Percentiles rank a stretch among this genome's conserved stretches.
These are phyloP conservation scores for Bipolaris victoriae DNA, from an alignment of 2,329 filamentous ascomycete genomes.

Conservation along the genomic window DNA sequence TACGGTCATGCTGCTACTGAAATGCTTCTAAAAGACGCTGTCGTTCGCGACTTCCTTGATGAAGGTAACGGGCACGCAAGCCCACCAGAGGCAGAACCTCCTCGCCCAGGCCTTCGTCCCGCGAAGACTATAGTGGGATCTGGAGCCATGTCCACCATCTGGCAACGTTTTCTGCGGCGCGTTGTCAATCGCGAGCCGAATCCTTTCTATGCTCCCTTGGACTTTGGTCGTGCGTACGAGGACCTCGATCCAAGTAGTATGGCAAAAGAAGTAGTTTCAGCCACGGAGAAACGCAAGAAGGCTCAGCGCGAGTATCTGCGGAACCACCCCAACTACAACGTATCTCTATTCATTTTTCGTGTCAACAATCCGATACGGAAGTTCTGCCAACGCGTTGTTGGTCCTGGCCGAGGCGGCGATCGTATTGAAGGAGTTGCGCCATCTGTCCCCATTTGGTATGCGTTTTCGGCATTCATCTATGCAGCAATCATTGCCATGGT, in stretches of 20 bases:
- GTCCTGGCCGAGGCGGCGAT: constrained; percentile 84
- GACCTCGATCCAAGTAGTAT: constrained; percentile 83
- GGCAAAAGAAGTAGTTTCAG: constrained; percentile 87
- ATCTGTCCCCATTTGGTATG: constrained; percentile 88
- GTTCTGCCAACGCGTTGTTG: constrained; percentile 87
- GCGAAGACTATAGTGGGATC: constrained; percentile 58
- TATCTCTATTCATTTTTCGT: constrained; percentile 83
- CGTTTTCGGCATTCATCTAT: constrained; percentile 93
- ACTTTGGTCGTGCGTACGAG: constrained; percentile 73
- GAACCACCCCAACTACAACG: constrained; percentile 89
- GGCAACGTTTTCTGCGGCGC: constrained; percentile 64
- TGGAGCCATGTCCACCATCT: constrained; percentile 65
- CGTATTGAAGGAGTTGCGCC: constrained; percentile 89
- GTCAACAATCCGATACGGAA: constrained; percentile 79
- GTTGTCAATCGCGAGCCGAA: constrained; percentile 79
- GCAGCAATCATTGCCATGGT: constrained; percentile 96
- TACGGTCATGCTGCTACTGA: constrained; percentile 92
- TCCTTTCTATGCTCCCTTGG: constrained; percentile 88
- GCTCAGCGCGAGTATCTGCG: constrained; percentile 90
- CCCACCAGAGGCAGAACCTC: constrained; percentile 34
- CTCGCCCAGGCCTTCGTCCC: constrained; percentile 45
- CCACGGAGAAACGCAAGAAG: constrained; percentile 79
- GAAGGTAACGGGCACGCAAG: constrained; percentile 59
- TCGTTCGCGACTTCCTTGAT: constrained; percentile 93
- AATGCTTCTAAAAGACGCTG: constrained; percentile 94